Conservation (phyloP, 768 basidiomycete genomes). For the Termitomyces sp. region DNA sequence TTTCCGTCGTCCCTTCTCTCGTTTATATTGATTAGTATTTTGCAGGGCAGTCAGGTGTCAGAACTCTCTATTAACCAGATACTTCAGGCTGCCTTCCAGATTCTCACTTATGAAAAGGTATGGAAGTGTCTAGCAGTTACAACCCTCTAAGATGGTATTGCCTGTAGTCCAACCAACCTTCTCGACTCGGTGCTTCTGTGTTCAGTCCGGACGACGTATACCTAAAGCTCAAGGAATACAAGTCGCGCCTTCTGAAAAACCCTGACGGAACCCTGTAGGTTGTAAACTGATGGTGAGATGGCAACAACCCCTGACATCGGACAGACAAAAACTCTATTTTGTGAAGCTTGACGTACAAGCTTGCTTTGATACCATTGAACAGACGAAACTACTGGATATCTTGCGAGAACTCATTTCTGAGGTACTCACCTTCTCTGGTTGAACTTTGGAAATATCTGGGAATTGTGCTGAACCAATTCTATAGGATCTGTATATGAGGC, state of each 20-base stretch:
- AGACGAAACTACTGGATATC: slow-evolving; percentile 76
- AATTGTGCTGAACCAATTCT: background rate
- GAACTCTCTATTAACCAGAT: slow-evolving; percentile 82
- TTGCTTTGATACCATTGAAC: slow-evolving; percentile 95
- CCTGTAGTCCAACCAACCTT: slow-evolving; percentile 51
- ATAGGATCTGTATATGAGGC: slow-evolving; percentile 70
- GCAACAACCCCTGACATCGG: background rate
- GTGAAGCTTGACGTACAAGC: slow-evolving; percentile 96
- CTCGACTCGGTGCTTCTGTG: slow-evolving; percentile 75
- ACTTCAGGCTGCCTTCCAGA: slow-evolving; percentile 78
- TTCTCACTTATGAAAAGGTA: slow-evolving; percentile 86
- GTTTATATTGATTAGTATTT: background rate
- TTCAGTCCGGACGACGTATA: slow-evolving; percentile 84
- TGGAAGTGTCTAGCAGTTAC: background rate
- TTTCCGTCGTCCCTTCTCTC: background rate
- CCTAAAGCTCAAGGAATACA: slow-evolving; percentile 64
- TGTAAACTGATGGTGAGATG: background rate
- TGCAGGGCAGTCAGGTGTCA: slow-evolving; percentile 23
- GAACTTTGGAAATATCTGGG: background rate
- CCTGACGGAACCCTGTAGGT: slow-evolving; percentile 47
- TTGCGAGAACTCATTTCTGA: slow-evolving; percentile 68
- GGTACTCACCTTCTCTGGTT: slow-evolving; percentile 28
- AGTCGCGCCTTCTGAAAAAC: slow-evolving; percentile 37
- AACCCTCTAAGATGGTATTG: background rate
- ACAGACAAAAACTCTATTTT: slow-evolving; percentile 85